Percentiles rank a stretch among this genome's conserved stretches.
Evolutionary conservation across 2,329 filamentous ascomycete species (phyloP).

Genomic region (Remersonia thermophila): DNA sequence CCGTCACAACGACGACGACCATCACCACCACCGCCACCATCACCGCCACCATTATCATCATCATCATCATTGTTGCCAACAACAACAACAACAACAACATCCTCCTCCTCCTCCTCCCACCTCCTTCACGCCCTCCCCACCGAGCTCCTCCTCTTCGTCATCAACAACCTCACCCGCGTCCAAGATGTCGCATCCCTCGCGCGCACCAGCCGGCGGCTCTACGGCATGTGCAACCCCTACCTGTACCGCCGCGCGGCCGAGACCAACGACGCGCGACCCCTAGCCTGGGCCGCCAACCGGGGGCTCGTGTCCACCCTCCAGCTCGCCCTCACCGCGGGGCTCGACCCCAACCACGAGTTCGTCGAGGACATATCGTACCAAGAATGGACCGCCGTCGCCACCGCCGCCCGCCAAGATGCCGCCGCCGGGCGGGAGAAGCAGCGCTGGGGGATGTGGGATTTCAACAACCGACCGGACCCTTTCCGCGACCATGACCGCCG

Average conservation of each 20-base stretch:
- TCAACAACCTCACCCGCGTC: conserved; percentile 14
- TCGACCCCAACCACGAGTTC: conserved; percentile 16
- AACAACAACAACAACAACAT: no score
- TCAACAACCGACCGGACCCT: conserved; percentile 3
- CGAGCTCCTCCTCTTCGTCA: conserved; percentile 19
- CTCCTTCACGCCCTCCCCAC: conserved; percentile 15
- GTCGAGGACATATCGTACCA: conserved; percentile 7
- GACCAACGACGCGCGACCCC: conserved; percentile 10
- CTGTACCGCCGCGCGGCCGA: conserved; percentile 17
- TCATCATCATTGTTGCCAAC: neutral
- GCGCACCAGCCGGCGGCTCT: conserved; percentile 13
- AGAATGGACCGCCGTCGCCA: conserved; percentile 8
- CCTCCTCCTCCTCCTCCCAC: conserved; percentile 5
- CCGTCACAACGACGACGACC: neutral
- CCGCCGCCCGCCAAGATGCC: conserved; percentile 2
- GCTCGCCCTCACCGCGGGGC: conserved; percentile 17
- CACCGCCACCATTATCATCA: neutral
- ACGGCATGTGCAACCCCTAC: conserved; percentile 14
- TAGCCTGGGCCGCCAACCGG: conserved; percentile 18
- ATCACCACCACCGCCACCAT: neutral
- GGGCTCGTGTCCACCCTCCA: conserved; percentile 16
- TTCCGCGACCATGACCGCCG: conserved; percentile 6
- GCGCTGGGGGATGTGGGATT: conserved; percentile 11
- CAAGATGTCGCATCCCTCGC: conserved; percentile 18
- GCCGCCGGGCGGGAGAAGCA: conserved; percentile 1